Evolutionary conservation across 768 basidiomycete genomes (phyloP).

Genomic region (Suillus discolor): DNA sequence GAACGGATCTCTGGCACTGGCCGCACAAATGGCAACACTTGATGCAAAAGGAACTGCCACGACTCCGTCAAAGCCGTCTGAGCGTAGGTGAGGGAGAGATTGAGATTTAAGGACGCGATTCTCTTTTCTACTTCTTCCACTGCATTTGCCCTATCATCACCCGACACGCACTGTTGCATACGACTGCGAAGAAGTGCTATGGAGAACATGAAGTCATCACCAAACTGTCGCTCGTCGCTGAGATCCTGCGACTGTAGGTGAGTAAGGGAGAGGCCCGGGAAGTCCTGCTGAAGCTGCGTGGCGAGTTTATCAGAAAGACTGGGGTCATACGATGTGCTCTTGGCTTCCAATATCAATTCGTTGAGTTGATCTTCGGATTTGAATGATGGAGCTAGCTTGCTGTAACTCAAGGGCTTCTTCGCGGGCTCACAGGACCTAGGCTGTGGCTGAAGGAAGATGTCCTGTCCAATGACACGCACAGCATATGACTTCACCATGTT

Average conservation of each 20-base stretch:
- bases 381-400: slow-evolving; percentile 56
- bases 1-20: slow-evolving; percentile 54
- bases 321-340: slow-evolving; percentile 72
- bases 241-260: slow-evolving; percentile 67
- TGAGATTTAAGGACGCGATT: slow-evolving; percentile 79
- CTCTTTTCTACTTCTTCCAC: slow-evolving; percentile 56
- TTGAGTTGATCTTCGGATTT: slow-evolving; percentile 63
- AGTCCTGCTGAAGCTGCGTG: slow-evolving; percentile 48
- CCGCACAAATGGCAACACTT: slow-evolving; percentile 64
- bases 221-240: slow-evolving; percentile 70
- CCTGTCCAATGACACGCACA: slow-evolving; percentile 71
- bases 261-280: slow-evolving; percentile 64
- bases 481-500: slow-evolving; percentile 74
- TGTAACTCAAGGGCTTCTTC: slow-evolving; percentile 62
- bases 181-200: slow-evolving; percentile 58
- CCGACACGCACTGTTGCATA: slow-evolving; percentile 42
- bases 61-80: slow-evolving; percentile 75
- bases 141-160: slow-evolving; percentile 44
- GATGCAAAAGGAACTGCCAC: slow-evolving; percentile 74
- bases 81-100: slow-evolving; percentile 81
- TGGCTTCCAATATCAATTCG: slow-evolving; percentile 70
- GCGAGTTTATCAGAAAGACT: slow-evolving; percentile 64
- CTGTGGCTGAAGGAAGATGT: slow-evolving; percentile 65
- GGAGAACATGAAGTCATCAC: slow-evolving; percentile 80
- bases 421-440: slow-evolving; percentile 36